These are phyloP conservation scores for Candida morakotiae DNA, from an alignment of 805 yeast genomes.

Conservation along the genomic window DNA sequence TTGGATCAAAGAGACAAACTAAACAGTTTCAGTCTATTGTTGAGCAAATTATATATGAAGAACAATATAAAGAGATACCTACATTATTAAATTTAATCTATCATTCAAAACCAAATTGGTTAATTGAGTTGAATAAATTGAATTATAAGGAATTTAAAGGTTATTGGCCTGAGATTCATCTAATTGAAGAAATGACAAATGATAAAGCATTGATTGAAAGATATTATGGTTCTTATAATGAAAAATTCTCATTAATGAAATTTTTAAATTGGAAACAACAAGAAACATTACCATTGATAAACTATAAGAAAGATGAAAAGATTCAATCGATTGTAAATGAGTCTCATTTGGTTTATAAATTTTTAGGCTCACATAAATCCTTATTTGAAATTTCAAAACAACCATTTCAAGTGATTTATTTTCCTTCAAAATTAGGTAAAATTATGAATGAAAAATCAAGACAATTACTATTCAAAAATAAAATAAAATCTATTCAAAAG, in stretches of 20 bases:
- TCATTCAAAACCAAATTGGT: slow-evolving; percentile 17
- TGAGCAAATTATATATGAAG: slow-evolving; percentile 25
- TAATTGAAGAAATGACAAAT: slow-evolving; percentile 18
- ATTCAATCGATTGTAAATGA: slow-evolving; percentile 8
- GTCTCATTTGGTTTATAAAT: slow-evolving; percentile 16
- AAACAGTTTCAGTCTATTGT: slow-evolving; percentile 3
- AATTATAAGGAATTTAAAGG: slow-evolving; percentile 18
- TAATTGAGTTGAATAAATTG: slow-evolving; percentile 15
- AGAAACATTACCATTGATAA: slow-evolving; percentile 3
- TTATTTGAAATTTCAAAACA: slow-evolving; percentile 18
- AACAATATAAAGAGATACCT: slow-evolving; percentile 20
- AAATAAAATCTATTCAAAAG: slow-evolving; percentile 20
- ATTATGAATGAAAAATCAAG: slow-evolving; percentile 26
- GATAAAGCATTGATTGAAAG: slow-evolving; percentile 1
- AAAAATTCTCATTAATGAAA: background rate
- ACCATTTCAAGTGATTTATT: slow-evolving; percentile 28
- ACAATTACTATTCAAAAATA: slow-evolving; percentile 21
- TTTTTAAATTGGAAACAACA: background rate
- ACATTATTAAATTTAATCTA: slow-evolving; percentile 25
- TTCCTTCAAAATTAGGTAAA: slow-evolving; percentile 24
- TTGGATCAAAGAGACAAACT: slow-evolving; percentile 3
- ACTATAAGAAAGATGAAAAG: background rate
- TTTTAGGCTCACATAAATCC: slow-evolving; percentile 16
- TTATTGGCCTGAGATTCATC: slow-evolving; percentile 34
- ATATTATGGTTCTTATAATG: background rate